A percentile compares a stretch with the other conserved stretches of the same genome.
phyloP scores from a whole-genome alignment of 805 yeast species.

The Saccharomycopsis amapae region DNA sequence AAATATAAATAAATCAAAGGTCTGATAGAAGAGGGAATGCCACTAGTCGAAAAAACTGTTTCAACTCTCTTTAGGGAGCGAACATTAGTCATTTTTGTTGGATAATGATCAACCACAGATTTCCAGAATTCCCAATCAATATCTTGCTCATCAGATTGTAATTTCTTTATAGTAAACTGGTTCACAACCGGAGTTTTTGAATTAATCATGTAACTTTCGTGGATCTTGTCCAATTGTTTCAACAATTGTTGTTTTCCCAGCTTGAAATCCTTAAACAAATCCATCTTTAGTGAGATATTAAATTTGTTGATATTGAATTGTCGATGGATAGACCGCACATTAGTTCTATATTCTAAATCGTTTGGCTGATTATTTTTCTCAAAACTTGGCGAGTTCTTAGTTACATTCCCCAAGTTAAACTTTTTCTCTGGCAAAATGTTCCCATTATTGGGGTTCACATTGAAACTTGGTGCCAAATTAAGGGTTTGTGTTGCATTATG shows the following conservation, averaged over 20 bases:
- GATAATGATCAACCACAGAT: conserved; percentile 18
- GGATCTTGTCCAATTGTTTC: conserved; percentile 13
- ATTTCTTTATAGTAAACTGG: conserved; percentile 1
- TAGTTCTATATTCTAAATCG: conserved; percentile 15
- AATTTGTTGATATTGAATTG: conserved; percentile 21
- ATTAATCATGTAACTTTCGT: conserved; percentile 4
- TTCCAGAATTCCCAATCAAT: conserved; percentile 21
- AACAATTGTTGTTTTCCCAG: conserved; percentile 10
- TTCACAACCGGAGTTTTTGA: conserved; percentile 18
- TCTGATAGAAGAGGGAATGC: conserved; percentile 13
- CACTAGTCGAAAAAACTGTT: conserved; percentile 9
- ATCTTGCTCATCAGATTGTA: neutral
- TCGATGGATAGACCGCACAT: conserved; percentile 16
- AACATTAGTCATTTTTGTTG: conserved; percentile 17
- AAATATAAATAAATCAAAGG: conserved; percentile 16
- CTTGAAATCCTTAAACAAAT: conserved; percentile 20
- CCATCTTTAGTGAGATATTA: conserved; percentile 19
- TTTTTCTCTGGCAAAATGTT: conserved; percentile 2
- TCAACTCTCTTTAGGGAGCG: conserved; percentile 14
- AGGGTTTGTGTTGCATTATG: conserved; percentile 6
- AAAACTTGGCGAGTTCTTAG: neutral
- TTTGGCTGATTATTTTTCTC: neutral
- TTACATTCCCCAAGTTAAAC: conserved; percentile 5
- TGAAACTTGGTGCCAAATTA: conserved; percentile 8
- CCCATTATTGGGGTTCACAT: neutral